These are phyloP conservation scores for Groenewaldozyma auringiensis DNA, from an alignment of 1,139 yeast genomes.

Conservation along the genomic window DNA sequence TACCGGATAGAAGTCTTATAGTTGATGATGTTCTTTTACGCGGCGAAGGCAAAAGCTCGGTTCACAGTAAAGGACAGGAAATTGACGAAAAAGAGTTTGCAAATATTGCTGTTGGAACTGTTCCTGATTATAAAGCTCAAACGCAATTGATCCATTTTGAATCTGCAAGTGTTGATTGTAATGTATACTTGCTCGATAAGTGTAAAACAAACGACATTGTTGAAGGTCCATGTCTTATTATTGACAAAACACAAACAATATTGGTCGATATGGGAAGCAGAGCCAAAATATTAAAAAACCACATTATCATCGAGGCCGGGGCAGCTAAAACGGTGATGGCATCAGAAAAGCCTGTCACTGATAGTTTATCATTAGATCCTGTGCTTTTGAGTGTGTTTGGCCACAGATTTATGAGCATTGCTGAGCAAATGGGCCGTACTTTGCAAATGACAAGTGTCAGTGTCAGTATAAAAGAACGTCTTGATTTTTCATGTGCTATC, in stretches of 20 bases:
- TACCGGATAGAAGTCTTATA: slow-evolving; percentile 7
- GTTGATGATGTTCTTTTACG: slow-evolving; percentile 7
- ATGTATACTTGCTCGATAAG: slow-evolving; percentile 6
- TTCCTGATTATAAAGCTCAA: background rate
- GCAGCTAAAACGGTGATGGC: slow-evolving; percentile 30
- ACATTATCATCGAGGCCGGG: slow-evolving; percentile 36
- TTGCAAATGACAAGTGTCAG: slow-evolving; percentile 66
- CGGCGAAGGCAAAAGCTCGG: slow-evolving; percentile 5
- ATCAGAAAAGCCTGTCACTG: background rate
- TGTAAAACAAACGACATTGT: slow-evolving; percentile 22
- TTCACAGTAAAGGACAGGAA: background rate
- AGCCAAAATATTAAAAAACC: slow-evolving; percentile 48
- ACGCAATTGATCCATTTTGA: slow-evolving; percentile 7
- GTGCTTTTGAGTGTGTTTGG: slow-evolving; percentile 63
- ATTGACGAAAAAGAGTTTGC: background rate
- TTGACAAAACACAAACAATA: slow-evolving; percentile 68
- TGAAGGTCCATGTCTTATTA: slow-evolving; percentile 57
- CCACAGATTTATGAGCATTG: slow-evolving; percentile 71
- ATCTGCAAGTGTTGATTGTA: slow-evolving; percentile 4
- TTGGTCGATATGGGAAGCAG: slow-evolving; percentile 52
- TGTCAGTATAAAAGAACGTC: slow-evolving; percentile 65
- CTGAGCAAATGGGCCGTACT: slow-evolving; percentile 74
- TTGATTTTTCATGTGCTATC: slow-evolving; percentile 71
- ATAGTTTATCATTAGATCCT: slow-evolving; percentile 40
- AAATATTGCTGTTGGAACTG: background rate